Base-by-base conservation (phyloP, 148 eudicot species). In the Camellia japonica region DNA sequence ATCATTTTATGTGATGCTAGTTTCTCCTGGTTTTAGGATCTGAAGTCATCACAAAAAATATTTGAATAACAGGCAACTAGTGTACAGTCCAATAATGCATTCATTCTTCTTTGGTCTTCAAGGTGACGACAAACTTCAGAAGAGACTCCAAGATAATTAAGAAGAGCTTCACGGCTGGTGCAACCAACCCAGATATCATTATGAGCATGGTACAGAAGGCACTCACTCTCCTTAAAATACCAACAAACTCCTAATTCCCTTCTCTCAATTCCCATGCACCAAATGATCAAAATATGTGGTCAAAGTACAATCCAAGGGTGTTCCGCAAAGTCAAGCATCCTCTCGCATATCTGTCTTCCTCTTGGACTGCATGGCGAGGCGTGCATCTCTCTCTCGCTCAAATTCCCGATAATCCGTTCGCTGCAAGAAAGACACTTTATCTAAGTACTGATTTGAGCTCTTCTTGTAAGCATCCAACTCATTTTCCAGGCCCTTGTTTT, bases 381-480 rank as follows among this genome's bases (percentile, higher is more conserved):
- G 87, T 18, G 86, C 99, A 86, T 96, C 99, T 79, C 99, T 89
- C 80, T 96, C 99, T 66, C 94, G 82, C 83, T 93, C 99, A 46
- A 87, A 96, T 82, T 93, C 95, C 56, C 97, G 85, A 62, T 88
- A 89, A 86, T 96, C 99, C 61, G 99, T 71, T 71, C 99, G 89
- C 83, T 90, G 80, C 89, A 96, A 88, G 87, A 93, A 96, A 2
- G 93, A 90, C 41, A 91, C 93, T 79, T 74, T 92, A n/a, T 92
- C 99, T 23, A 93, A 79, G 84, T 96, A 96, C 83, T 96, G 97
- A 79, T 96, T 93, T 75, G 98, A 87, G 81, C 99, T 96, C 85
- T 92, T 96, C 88, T 92, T 96, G 85, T 93, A 93, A 55, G 91
- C 90, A 79, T 92, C 99, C 79, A 96, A 79, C 81, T 96, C 98